Base-by-base conservation (phyloP, 805 yeast genomes). In the Ogataea nonfermentans region DNA sequence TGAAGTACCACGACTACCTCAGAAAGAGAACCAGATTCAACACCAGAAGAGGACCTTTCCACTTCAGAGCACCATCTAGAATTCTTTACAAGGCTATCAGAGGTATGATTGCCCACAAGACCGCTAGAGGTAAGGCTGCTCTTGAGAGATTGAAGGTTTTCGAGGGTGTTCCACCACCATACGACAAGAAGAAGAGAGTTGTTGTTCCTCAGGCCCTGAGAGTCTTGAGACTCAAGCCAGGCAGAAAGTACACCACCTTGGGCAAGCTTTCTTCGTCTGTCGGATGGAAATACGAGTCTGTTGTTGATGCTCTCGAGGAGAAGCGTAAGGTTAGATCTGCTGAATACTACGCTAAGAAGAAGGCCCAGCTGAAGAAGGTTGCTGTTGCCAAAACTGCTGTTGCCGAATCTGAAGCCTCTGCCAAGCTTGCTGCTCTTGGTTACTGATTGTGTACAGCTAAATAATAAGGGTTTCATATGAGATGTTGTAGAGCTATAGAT, bases 11-110 rank as follows among this genome's bases (percentile, higher is more conserved):
- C 76, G 99, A 95, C 72, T 93, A 90, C 89, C 84, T 93, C 76
- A 90, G 99, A 84, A 93, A 93, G 84, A 86, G 95, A 65, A 90
- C 99, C 70, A 85, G 95, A 78, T 93, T 73, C 90, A 93, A 93
- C 95, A 89, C 89, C 79, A 84, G 80, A 67, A 84, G 89, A 73
- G 99, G 99, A 79, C 98, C 98, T 68, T 93, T 91, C 97, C 99
- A 93, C 74, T 93, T 93, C 96, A 93, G 98, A 78, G 99, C 99
- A 54, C 99, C 99, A 74, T 90, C 98, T 54, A 89, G 98, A 79
- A 91, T 93, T 76, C 89, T 93, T 77, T 90, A 90, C 95, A 93
- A 93, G 85, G 97, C 99, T 67, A 75, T 93, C 71, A 86, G 96
- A 72, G 99, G 99, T 78, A 93, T 93, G 99, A 78, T 93, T 66